Percentiles rank a stretch among this genome's conserved stretches.
These are phyloP conservation scores for Populus hybrid DNA, from an alignment of 441 rosid species.

Conservation along the genomic window DNA sequence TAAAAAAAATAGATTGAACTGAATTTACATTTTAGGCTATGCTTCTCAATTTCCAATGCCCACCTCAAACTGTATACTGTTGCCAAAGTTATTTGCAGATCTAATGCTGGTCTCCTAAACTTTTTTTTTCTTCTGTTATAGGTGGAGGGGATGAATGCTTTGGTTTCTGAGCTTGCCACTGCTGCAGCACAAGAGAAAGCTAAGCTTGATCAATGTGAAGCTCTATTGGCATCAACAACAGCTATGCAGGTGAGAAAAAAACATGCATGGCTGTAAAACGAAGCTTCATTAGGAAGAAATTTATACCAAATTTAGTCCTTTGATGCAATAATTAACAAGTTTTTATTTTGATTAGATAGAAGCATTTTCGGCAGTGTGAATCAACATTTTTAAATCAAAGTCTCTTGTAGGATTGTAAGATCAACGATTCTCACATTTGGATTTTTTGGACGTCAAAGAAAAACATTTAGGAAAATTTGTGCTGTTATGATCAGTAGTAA, in stretches of 20 bases:
- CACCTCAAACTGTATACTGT: neutral
- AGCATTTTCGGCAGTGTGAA: neutral
- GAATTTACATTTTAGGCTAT: neutral
- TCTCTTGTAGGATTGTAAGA: neutral
- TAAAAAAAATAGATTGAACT: neutral
- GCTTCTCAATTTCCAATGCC: neutral
- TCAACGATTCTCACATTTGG: neutral
- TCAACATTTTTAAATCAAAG: neutral
- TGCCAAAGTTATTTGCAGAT: neutral
- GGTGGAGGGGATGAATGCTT: conserved; percentile 65
- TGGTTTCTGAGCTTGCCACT: conserved; percentile 66
- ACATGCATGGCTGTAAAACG: neutral
- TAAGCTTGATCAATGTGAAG: conserved; percentile 66
- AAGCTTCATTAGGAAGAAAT: neutral
- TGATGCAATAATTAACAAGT: neutral
- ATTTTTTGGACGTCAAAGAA: neutral
- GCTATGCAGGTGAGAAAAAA: conserved; percentile 60
- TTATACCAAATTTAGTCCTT: neutral
- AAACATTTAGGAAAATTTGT: neutral
- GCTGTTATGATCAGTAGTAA: neutral
- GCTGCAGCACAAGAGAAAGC: conserved; percentile 54
- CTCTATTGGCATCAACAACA: conserved; percentile 54
- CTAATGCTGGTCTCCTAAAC: neutral
- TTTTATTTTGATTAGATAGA: neutral
- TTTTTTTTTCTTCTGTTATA: conserved; percentile 21